Evolutionary conservation across 257 asterid species (phyloP).

Genomic region (Nicotiana attenuata): DNA sequence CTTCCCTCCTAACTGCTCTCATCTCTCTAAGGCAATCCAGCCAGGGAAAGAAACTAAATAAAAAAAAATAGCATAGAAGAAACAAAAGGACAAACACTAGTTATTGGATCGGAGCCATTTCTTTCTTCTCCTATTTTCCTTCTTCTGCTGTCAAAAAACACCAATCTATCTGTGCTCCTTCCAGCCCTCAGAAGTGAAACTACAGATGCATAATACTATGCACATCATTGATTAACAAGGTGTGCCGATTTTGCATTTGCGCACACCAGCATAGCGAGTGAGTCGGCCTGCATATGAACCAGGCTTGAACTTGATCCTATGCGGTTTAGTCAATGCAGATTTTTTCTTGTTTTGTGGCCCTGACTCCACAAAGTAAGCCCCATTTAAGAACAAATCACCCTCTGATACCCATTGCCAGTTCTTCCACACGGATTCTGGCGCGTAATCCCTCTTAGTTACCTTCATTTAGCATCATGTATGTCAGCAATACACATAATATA

Average conservation of each 20-base stretch:
- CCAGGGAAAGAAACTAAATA: background rate
- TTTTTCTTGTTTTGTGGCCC: conserved; percentile 28
- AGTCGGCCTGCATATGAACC: conserved; percentile 15
- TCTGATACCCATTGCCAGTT: conserved; percentile 57
- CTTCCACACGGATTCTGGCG: conserved; percentile 31
- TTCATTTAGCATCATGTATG: conserved; percentile 6
- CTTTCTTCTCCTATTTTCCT: background rate
- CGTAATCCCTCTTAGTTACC: conserved; percentile 46
- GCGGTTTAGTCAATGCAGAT: conserved; percentile 12
- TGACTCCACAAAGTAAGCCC: conserved; percentile 41
- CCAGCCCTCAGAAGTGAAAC: too few species aligned
- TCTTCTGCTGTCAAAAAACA: background rate
- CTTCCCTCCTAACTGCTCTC: too few species aligned
- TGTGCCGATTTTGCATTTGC: conserved; percentile 1
- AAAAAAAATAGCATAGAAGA: background rate
- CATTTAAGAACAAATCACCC: conserved; percentile 38
- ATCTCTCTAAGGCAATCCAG: too few species aligned
- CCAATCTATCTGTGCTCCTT: background rate
- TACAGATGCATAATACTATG: background rate
- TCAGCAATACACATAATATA: background rate
- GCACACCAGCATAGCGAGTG: conserved; percentile 10
- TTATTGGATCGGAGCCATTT: background rate
- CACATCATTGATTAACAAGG: background rate
- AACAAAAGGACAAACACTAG: background rate
- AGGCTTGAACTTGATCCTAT: conserved; percentile 23